Base-by-base conservation (phyloP, 2,329 filamentous ascomycete genomes). In the Ceratocystiopsis sp. region DNA sequence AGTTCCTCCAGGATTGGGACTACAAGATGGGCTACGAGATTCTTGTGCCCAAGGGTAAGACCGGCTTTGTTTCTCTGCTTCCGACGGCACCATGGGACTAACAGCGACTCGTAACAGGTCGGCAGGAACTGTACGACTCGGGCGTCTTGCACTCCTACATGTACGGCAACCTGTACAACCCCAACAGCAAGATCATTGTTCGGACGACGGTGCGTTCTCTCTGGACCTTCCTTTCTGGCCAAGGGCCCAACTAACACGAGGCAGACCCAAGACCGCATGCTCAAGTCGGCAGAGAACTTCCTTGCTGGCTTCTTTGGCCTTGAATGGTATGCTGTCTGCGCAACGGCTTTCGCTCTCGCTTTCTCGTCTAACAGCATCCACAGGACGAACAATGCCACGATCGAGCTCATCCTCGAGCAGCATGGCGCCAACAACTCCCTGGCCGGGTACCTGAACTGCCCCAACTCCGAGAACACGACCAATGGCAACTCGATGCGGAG, bases 291-390 rank as follows among this genome's bases (percentile, higher is more conserved):
- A 3, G 80, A 86, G 57, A 80, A 86, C 57, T 86, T 84, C 59
- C 61, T 85, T 54, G 78, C 80, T 7, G 82, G 82, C 0, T 86
- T 86, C 62, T 86, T 86, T 54, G 81, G 81, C 0, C 67, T 84
- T 0, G 71, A 79, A 39, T 86, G 80, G 66, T 67, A 52, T 32
- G 59, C 12, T n/a, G 14, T 13, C 5, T 21, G 19, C 13, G 14
- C 11, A 4, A 29, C 34, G 14, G 25, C 33, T 21, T 17, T 9
- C 13, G 4, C 11, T 21, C 16, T 17, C 29, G n/a, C 19, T 21
- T 21, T 21, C 19, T 4, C 19, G 7, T 21, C 19, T 21, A 21
- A 21, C 19, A 7, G 4, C 19, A 7, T 4, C 19, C 7, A 1
- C 19, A 68, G 65, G 80, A 68, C 75, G 1, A 68, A 75, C 29